Evolutionary conservation across 2,329 filamentous ascomycete species (phyloP).

Genomic region (Cladophialophora psammophila): DNA sequence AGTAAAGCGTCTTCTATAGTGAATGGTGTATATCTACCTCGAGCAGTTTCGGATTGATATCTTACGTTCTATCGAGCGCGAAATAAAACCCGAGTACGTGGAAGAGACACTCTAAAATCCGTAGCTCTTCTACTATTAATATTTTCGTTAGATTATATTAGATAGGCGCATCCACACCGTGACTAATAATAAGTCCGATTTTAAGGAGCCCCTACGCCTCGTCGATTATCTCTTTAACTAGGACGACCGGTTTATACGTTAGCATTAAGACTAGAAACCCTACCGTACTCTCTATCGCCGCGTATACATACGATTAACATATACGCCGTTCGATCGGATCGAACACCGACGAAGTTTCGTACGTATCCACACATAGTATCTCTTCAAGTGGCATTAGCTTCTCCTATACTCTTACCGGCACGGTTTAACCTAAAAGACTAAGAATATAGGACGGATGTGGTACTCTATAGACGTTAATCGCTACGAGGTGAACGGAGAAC

Average conservation of each 20-base stretch:
- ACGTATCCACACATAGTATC: neutral
- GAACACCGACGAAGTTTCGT: neutral
- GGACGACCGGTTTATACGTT: neutral
- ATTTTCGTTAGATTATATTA: neutral
- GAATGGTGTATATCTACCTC: neutral
- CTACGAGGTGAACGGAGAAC: too few relatives aligned
- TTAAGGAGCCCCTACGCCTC: neutral
- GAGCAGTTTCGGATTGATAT: neutral
- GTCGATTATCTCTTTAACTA: neutral
- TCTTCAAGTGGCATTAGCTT: neutral
- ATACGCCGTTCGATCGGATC: neutral
- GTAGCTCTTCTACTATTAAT: neutral
- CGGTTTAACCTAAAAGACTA: neutral
- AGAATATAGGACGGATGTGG: neutral
- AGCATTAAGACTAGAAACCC: neutral
- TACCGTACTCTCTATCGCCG: neutral
- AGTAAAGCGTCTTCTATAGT: neutral
- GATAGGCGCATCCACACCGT: neutral
- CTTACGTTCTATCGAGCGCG: neutral
- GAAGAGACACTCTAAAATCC: neutral
- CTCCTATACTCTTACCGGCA: neutral
- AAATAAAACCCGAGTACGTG: neutral
- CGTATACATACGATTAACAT: neutral
- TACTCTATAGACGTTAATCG: neutral
- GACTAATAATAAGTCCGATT: neutral